Conservation (phyloP, 2,329 filamentous ascomycete genomes). For the Oidium heveae region DNA sequence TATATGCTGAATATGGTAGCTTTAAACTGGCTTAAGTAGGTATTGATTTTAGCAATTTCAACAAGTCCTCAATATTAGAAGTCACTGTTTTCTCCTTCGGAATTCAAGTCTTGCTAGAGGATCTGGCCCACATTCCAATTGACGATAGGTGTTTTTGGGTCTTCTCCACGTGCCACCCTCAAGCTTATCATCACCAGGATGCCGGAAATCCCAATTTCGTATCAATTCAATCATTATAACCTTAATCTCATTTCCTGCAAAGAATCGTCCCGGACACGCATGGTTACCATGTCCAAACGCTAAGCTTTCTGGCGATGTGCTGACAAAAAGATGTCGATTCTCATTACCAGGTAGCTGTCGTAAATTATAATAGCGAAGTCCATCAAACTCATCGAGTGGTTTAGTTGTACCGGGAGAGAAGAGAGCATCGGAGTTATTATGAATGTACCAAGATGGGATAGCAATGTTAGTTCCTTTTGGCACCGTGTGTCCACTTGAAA, state of each 20-base stretch:
- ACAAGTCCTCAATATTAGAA: too few species aligned
- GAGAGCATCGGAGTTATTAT: background rate
- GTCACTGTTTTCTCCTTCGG: background rate
- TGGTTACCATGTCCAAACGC: constrained; percentile 19
- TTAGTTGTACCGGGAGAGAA: background rate
- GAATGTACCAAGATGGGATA: background rate
- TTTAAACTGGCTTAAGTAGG: too few species aligned
- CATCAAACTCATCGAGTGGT: constrained; percentile 2
- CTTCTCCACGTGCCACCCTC: constrained; percentile 25
- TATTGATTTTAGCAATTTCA: too few species aligned
- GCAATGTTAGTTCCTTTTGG: background rate
- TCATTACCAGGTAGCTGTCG: constrained; percentile 5
- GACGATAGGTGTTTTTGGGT: background rate
- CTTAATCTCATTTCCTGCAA: constrained; percentile 18
- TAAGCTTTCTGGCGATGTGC: constrained; percentile 13
- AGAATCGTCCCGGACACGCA: constrained; percentile 20
- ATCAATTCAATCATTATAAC: constrained; percentile 13
- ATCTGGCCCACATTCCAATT: background rate
- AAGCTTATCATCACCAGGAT: background rate
- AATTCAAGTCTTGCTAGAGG: background rate
- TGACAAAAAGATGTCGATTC: constrained; percentile 15
- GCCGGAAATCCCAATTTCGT: constrained; percentile 14
- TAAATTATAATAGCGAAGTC: constrained; percentile 5
- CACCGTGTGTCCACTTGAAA: background rate
- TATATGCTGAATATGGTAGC: too few species aligned